phyloP scores from a whole-genome alignment of 192 early-diverging fungal genomes.

The Backusella psychrophila region DNA sequence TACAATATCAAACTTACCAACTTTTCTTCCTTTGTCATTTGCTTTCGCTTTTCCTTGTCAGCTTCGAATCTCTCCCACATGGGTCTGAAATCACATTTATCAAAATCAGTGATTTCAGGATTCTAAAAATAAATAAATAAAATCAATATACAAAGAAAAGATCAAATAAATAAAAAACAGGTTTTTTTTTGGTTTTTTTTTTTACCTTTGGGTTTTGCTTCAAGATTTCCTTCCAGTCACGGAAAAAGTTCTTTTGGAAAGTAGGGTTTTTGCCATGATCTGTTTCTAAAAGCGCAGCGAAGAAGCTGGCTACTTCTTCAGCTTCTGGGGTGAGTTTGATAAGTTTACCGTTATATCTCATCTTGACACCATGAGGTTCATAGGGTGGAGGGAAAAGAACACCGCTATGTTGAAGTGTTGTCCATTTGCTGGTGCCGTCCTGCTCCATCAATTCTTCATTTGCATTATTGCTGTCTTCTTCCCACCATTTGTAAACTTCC shows the following conservation, averaged over 20 bases:
- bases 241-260: conserved; percentile 93
- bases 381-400: conserved; percentile 91
- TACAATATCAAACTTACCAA: conserved; percentile 32
- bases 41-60: conserved; percentile 78
- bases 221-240: conserved; percentile 76
- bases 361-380: conserved; percentile 83
- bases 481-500: conserved; percentile 74
- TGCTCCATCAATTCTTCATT: conserved; percentile 15
- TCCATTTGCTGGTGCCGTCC: conserved; percentile 79
- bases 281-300: conserved; percentile 81
- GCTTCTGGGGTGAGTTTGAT: conserved; percentile 68
- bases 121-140: conserved; percentile 36
- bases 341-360: conserved; percentile 79
- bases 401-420: conserved; percentile 81
- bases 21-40: conserved; percentile 90
- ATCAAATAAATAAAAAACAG: background rate
- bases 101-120: conserved; percentile 71
- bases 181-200: background rate
- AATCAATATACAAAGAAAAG: background rate
- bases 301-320: conserved; percentile 96
- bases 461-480: conserved; percentile 53
- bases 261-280: conserved; percentile 80
- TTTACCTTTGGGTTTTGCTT: conserved; percentile 58
- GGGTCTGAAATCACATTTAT: conserved; percentile 86
- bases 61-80: conserved; percentile 77